phyloP scores from a whole-genome alignment of 345 rosid genomes.

The Citrus inodora region DNA sequence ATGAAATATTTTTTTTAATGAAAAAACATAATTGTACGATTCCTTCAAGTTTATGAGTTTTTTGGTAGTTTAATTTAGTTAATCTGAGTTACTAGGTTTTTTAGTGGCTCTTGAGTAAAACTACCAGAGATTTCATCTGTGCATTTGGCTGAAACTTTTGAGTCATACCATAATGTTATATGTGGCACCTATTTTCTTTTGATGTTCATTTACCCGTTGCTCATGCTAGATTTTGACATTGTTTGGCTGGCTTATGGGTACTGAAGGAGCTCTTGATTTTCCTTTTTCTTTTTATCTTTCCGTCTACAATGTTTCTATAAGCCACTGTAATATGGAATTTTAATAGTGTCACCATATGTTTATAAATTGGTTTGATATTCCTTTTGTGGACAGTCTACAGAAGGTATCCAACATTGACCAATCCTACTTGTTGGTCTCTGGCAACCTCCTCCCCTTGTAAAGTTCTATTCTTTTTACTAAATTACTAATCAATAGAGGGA shows the following conservation, averaged over 20 bases:
- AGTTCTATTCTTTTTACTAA: background rate
- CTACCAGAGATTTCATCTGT: background rate
- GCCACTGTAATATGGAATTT: too few species aligned
- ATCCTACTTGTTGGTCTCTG: background rate
- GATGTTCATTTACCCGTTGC: background rate
- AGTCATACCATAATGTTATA: background rate
- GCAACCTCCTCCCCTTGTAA: background rate
- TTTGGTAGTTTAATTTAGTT: background rate
- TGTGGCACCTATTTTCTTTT: background rate
- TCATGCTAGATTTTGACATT: background rate
- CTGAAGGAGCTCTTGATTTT: too few species aligned
- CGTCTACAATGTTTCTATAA: too few species aligned
- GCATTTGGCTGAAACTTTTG: background rate
- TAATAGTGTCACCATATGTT: background rate
- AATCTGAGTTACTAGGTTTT: background rate
- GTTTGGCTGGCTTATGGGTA: too few species aligned
- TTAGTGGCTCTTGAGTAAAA: background rate
- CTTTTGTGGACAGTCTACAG: background rate
- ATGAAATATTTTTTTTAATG: background rate
- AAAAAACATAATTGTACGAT: background rate
- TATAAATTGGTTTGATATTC: background rate
- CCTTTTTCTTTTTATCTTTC: too few species aligned
- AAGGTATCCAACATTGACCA: background rate
- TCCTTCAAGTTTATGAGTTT: background rate
- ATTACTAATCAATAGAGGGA: background rate